Conservation (phyloP, 2,329 filamentous ascomycete species). For the Epichloe festucae region DNA sequence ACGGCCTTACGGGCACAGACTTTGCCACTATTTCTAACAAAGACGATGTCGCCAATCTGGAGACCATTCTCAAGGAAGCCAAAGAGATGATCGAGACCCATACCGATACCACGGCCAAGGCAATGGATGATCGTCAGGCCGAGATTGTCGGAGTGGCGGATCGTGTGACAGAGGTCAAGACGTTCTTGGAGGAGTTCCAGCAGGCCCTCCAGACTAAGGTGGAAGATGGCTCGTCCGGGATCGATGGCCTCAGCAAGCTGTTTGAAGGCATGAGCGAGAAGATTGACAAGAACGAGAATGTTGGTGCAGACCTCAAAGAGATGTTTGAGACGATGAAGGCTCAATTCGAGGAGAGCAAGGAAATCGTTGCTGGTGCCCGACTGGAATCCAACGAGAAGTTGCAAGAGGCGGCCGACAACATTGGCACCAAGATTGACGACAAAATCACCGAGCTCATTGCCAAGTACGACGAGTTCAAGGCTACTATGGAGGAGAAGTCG, state of each 20-base stretch:
- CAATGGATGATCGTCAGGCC: conserved; percentile 70
- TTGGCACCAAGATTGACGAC: conserved; percentile 46
- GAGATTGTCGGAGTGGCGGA: conserved; percentile 71
- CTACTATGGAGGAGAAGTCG: conserved; percentile 58
- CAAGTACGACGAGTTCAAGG: conserved; percentile 81
- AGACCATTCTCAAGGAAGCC: conserved; percentile 56
- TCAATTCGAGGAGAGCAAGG: conserved; percentile 79
- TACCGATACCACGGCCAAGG: conserved; percentile 61
- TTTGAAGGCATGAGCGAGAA: conserved; percentile 54
- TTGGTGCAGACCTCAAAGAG: conserved; percentile 53
- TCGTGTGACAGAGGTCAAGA: conserved; percentile 66
- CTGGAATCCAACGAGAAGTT: conserved; percentile 75
- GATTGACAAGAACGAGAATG: conserved; percentile 41
- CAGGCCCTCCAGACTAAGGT: conserved; percentile 65
- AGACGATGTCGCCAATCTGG: conserved; percentile 54
- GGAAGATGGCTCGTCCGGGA: conserved; percentile 56
- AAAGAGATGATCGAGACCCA: conserved; percentile 55
- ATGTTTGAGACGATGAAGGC: conserved; percentile 63
- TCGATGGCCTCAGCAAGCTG: conserved; percentile 61
- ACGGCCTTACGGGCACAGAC: conserved; percentile 59
- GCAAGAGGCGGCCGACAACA: conserved; percentile 39
- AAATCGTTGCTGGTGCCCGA: conserved; percentile 66
- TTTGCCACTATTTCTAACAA: conserved; percentile 60
- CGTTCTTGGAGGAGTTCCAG: conserved; percentile 65
- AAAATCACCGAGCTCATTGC: conserved; percentile 63